Evolutionary conservation across 2,329 filamentous ascomycete species (phyloP).

Genomic region (Bipolaris zeicola): DNA sequence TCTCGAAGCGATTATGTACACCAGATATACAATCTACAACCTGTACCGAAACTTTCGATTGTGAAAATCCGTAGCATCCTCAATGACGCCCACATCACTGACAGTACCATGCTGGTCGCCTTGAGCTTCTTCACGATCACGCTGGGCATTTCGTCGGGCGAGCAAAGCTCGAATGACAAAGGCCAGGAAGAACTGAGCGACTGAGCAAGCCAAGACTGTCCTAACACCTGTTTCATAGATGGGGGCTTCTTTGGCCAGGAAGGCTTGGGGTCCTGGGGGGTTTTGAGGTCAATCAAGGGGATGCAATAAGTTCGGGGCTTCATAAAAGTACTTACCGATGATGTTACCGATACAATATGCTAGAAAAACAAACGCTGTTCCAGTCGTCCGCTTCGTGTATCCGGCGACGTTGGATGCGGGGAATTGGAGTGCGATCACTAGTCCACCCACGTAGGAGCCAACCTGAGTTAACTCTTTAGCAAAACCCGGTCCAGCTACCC

Average conservation of each 20-base stretch:
- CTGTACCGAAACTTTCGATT: constrained; percentile 9
- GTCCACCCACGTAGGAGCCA: constrained; percentile 56
- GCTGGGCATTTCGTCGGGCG: constrained; percentile 1
- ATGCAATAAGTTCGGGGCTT: background rate
- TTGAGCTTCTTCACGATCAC: constrained; percentile 5
- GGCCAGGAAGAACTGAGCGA: constrained; percentile 49
- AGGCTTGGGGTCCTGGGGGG: constrained; percentile 48
- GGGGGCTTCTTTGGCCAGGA: constrained; percentile 53
- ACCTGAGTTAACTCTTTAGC: constrained; percentile 3
- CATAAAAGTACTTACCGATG: constrained; percentile 38
- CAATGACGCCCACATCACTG: background rate
- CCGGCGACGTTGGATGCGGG: constrained; percentile 55
- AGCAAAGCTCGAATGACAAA: constrained; percentile 12
- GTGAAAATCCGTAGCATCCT: constrained; percentile 9
- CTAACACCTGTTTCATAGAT: constrained; percentile 60
- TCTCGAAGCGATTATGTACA: background rate
- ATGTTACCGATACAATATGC: constrained; percentile 57
- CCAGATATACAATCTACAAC: background rate
- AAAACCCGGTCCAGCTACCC: constrained; percentile 11
- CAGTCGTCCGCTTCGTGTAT: constrained; percentile 47
- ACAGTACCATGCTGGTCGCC: background rate
- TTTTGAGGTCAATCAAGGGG: background rate
- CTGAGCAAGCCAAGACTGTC: constrained; percentile 56
- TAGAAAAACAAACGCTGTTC: constrained; percentile 55
- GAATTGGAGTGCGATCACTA: constrained; percentile 61